Base-by-base conservation (phyloP, 495 filamentous ascomycete genomes). In the Xanthoparmelia taractica region DNA sequence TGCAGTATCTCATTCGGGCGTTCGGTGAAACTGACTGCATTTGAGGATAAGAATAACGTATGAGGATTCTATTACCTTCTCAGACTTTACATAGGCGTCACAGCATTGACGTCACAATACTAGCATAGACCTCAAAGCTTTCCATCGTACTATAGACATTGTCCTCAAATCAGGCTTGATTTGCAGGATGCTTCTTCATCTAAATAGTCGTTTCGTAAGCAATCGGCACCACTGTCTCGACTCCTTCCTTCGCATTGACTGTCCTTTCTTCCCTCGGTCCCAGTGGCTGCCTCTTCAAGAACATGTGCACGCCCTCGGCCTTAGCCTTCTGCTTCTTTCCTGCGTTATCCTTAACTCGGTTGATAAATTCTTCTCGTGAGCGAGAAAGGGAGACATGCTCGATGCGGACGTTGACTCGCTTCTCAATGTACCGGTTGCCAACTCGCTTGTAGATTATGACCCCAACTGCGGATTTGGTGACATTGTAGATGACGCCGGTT, bases 401-500 rank as follows among this genome's bases (percentile, higher is more conserved):
- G 78, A 97, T 82, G 75, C 94, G 91, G 80, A 98, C 83, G 84
- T 94, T 97, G 82, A 98, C 84, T 76, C 94, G 93, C 89, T 98
- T 97, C 88, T 97, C 94, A 75, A 98, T 81, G 85, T 96, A 97
- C 69, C 94, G 89, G 85, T 96, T 92, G 80, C 88, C 87, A 76
- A 98, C 94, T 74, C 90, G 87, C 86, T 96, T 96, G 88, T 97
- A 92, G 77, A 98, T 87, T 81, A 97, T 95, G 77, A 98, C 90
- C 75, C 94, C 94, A 73, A 97, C 90, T 69, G 83, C 87, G 74
- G 84, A 88, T 84, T 96, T 95, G 76, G 93, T 96, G 69, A 96
- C 91, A 82, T 96, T 97, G 86, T 96, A 96, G 82, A 97, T 82
- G 71, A 97, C 89, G 74, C 92, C 92, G 67, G 92, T 97, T 88